These are phyloP conservation scores for Paratinospora sagittata DNA, from an alignment of 164 flowering plant genomes.

Conservation along the genomic window DNA sequence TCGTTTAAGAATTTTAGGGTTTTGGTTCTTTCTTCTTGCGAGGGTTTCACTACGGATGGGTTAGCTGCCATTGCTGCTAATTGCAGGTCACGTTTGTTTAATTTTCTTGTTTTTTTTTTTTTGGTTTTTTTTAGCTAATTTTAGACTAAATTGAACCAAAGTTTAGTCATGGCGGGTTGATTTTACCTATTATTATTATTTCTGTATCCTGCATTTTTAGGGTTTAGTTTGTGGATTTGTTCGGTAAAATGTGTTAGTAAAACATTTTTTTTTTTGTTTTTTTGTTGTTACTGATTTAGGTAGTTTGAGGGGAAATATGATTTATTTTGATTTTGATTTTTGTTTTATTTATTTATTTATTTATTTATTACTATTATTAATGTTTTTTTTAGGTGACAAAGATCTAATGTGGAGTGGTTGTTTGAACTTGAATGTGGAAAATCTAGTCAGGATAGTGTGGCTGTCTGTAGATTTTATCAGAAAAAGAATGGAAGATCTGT, in stretches of 20 bases:
- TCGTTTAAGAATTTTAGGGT: constrained; percentile 59
- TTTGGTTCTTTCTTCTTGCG: constrained; percentile 57
- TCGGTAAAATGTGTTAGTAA: neutral
- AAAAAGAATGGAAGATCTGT: neutral
- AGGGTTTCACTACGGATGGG: constrained; percentile 71
- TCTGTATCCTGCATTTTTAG: neutral
- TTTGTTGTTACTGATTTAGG: neutral
- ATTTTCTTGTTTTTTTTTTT: neutral
- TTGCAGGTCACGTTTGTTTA: constrained; percentile 50
- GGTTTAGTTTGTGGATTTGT: neutral
- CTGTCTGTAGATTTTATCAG: neutral
- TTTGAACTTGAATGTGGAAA: constrained; percentile 14
- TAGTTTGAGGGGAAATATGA: too few relatives aligned
- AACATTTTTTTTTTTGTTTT: neutral
- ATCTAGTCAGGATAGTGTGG: constrained; percentile 22
- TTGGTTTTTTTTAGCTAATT: neutral
- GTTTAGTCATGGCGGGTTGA: neutral
- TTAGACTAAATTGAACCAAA: neutral
- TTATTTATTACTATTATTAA: too few relatives aligned
- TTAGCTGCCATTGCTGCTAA: constrained; percentile 72
- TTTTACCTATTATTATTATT: neutral
- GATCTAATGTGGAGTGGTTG: constrained; percentile 13
- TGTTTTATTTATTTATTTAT: neutral
- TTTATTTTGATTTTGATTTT: neutral
- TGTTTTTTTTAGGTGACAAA: constrained; percentile 6